Evolutionary conservation across 345 rosid species (phyloP).

Genomic region (Lepidium africanum): DNA sequence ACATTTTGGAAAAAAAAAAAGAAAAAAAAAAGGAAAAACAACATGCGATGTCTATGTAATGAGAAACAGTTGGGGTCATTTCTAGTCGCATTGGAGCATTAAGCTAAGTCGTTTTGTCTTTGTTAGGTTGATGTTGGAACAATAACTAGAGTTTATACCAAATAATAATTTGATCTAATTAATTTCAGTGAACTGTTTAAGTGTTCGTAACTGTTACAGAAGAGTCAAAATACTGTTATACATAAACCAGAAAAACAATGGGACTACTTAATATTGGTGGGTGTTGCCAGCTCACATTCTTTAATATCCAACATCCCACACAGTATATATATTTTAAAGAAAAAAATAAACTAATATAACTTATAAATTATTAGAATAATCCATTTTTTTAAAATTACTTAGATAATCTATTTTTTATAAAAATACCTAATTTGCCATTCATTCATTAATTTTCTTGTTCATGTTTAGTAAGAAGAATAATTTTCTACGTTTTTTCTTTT

Average conservation of each 20-base stretch:
- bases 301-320: slow-evolving; percentile 3
- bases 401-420: too few relatives aligned
- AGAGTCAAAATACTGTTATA: neutral
- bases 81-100: slow-evolving; percentile 3
- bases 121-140: slow-evolving; percentile 10
- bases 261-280: slow-evolving; percentile 27
- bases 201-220: neutral
- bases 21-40: neutral
- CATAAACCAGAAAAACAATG: neutral
- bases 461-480: too few relatives aligned
- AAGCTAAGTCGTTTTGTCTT: neutral
- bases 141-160: neutral
- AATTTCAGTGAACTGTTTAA: neutral
- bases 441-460: too few relatives aligned
- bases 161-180: neutral
- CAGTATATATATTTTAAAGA: neutral
- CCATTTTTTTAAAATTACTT: too few relatives aligned
- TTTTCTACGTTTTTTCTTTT: too few relatives aligned
- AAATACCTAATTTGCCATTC: too few relatives aligned
- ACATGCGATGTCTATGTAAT: slow-evolving; percentile 25
- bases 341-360: too few relatives aligned
- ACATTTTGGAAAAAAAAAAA: too few relatives aligned
- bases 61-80: slow-evolving; percentile 22
- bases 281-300: slow-evolving; percentile 44
- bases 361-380: too few relatives aligned